Conservation (phyloP, 1,284 basidiomycete species). For the Apiotrichum laibachii region DNA sequence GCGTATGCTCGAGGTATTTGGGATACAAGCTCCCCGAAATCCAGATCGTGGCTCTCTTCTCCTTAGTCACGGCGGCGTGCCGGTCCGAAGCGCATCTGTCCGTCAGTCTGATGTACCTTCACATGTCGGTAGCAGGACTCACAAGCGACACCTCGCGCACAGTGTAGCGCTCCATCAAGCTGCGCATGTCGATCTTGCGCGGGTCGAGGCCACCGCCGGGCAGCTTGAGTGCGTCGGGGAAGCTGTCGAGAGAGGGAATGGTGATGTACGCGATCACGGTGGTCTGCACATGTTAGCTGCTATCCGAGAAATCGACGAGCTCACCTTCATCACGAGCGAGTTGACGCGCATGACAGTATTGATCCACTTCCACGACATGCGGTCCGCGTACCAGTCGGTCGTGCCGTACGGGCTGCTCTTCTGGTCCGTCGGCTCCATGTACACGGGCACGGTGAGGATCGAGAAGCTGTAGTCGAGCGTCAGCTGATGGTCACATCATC, state of each 20-base stretch:
- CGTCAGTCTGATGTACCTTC: neutral
- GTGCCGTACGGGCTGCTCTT: conserved; percentile 58
- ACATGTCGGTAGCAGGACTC: conserved; percentile 11
- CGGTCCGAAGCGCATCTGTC: conserved; percentile 43
- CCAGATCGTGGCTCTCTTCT: neutral
- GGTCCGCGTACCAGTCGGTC: conserved; percentile 59
- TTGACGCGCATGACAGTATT: conserved; percentile 96
- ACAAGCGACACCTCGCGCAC: conserved; percentile 78
- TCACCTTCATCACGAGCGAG: conserved; percentile 91
- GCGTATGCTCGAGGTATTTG: too few relatives aligned
- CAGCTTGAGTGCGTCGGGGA: conserved; percentile 52
- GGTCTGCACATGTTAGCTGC: conserved; percentile 58
- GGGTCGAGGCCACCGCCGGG: conserved; percentile 55
- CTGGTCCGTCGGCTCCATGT: conserved; percentile 74
- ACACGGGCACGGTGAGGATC: conserved; percentile 80
- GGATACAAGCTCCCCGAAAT: too few relatives aligned
- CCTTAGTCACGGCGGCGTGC: conserved; percentile 38
- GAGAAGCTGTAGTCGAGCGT: conserved; percentile 66
- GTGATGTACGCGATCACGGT: conserved; percentile 85
- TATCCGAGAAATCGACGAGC: too few relatives aligned
- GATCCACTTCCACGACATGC: conserved; percentile 90
- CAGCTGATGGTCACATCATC: too few relatives aligned
- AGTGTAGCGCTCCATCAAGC: conserved; percentile 64
- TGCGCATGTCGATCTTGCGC: conserved; percentile 59
- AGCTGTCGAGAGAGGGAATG: conserved; percentile 67